phyloP scores from a whole-genome alignment of 2,329 filamentous ascomycete species.

The Cladosporium sp. region DNA sequence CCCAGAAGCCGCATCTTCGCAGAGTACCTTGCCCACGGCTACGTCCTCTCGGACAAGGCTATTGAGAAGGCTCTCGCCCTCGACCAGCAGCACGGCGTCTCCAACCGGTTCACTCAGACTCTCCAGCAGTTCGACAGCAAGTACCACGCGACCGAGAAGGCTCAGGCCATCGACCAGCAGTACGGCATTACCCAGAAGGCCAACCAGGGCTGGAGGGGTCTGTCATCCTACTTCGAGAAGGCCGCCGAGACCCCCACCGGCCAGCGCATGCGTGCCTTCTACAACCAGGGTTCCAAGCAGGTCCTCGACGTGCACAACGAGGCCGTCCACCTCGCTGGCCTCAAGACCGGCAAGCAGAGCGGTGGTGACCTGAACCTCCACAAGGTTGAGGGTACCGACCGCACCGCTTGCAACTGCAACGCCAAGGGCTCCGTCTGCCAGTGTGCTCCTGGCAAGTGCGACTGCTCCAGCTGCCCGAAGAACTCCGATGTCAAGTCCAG shows the following conservation, averaged over 20 bases:
- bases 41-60: conserved; percentile 74
- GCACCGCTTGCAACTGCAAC: conserved; percentile 42
- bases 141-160: conserved; percentile 84
- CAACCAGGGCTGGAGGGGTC: conserved; percentile 63
- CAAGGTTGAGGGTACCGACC: conserved; percentile 35
- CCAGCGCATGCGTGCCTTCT: conserved; percentile 84
- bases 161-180: conserved; percentile 77
- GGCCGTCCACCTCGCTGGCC: conserved; percentile 79
- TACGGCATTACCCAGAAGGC: conserved; percentile 80
- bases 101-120: conserved; percentile 73
- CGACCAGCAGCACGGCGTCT: conserved; percentile 86
- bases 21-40: conserved; percentile 95
- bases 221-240: conserved; percentile 93
- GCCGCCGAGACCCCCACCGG: conserved; percentile 84
- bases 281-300: conserved; percentile 80
- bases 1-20: conserved; percentile 89
- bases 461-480: conserved; percentile 45
- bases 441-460: conserved; percentile 41
- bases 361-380: conserved; percentile 53
- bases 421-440: conserved; percentile 41
- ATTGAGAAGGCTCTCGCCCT: conserved; percentile 83
- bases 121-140: conserved; percentile 78
- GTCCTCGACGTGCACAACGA: conserved; percentile 92
- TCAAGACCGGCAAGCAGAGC: conserved; percentile 66
- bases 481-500: conserved; percentile 39